These are phyloP conservation scores for Xylaria hypoxylon DNA, from an alignment of 2,329 filamentous ascomycete species.

Conservation along the genomic window DNA sequence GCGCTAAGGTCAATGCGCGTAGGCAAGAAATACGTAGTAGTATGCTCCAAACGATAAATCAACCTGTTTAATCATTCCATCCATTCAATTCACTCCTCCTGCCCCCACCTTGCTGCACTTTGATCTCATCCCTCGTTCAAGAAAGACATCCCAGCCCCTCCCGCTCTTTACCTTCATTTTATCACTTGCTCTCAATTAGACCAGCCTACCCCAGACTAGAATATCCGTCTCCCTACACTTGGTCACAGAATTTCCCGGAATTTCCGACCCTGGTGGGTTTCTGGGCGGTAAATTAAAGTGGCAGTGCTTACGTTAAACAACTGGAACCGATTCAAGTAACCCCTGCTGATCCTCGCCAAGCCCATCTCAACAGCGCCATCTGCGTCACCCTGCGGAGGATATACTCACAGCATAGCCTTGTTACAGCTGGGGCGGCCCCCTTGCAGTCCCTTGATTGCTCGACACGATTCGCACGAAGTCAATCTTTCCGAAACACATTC, in stretches of 20 bases:
- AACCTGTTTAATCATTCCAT: slow-evolving; percentile 15
- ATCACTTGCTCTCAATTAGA: slow-evolving; percentile 25
- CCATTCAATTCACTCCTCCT: neutral
- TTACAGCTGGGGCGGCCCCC: slow-evolving; percentile 10
- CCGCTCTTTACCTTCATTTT: slow-evolving; percentile 28
- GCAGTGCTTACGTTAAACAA: slow-evolving; percentile 17
- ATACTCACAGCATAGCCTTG: slow-evolving; percentile 24
- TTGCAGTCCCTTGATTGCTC: slow-evolving; percentile 9
- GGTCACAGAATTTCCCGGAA: slow-evolving; percentile 5
- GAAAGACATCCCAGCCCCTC: slow-evolving; percentile 26
- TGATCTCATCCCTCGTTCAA: slow-evolving; percentile 10
- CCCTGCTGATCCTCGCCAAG: slow-evolving; percentile 13
- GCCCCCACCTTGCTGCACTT: slow-evolving; percentile 14
- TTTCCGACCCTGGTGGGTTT: slow-evolving; percentile 20
- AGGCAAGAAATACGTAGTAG: neutral
- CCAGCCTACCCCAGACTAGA: neutral
- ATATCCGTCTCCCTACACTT: slow-evolving; percentile 11
- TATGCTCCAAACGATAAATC: slow-evolving; percentile 1
- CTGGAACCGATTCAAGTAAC: neutral
- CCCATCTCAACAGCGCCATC: slow-evolving; percentile 24
- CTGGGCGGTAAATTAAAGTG: slow-evolving; percentile 33
- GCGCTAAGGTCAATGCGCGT: slow-evolving; percentile 28
- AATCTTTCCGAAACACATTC: slow-evolving; percentile 30
- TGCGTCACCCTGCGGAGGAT: slow-evolving; percentile 22
- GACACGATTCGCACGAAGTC: slow-evolving; percentile 20